Evolutionary conservation across 129 eudicot genomes (phyloP).

Genomic region (Flaveria trinervia): DNA sequence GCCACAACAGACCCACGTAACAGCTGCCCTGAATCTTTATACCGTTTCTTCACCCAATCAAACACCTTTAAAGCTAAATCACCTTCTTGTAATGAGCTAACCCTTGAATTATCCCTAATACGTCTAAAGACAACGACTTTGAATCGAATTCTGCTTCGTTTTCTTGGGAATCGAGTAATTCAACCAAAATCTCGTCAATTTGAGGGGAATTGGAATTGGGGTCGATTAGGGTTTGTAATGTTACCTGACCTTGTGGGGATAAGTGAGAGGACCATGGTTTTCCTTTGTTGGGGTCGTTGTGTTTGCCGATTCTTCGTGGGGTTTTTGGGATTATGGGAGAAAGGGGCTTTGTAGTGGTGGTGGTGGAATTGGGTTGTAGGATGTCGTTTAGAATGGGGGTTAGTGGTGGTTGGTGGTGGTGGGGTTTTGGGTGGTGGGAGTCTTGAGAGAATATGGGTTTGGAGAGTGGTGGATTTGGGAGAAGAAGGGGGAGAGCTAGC

Average conservation of each 20-base stretch:
- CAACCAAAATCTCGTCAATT: constrained; percentile 34
- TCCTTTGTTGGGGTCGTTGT: constrained; percentile 68
- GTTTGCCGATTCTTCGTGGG: constrained; percentile 53
- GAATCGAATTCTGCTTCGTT: constrained; percentile 23
- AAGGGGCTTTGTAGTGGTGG: constrained; percentile 23
- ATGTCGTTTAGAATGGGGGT: constrained; percentile 41
- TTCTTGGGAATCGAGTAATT: constrained; percentile 35
- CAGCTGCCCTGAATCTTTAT: constrained; percentile 36
- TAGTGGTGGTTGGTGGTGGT: constrained; percentile 39
- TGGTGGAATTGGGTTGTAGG: constrained; percentile 38
- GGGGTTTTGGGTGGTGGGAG: constrained; percentile 46
- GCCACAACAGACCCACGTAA: constrained; percentile 69
- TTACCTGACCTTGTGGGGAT: constrained; percentile 62
- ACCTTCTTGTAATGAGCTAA: constrained; percentile 62
- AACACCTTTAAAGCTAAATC: constrained; percentile 71
- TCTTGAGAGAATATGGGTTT: constrained; percentile 53
- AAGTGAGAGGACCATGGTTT: constrained; percentile 78
- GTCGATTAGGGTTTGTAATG: constrained; percentile 51
- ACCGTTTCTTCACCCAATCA: constrained; percentile 52
- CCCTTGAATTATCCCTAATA: constrained; percentile 72
- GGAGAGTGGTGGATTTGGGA: constrained; percentile 36
- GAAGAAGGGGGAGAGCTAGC: constrained; percentile 57
- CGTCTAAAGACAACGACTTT: constrained; percentile 50
- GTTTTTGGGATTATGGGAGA: constrained; percentile 38
- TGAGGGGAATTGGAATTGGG: constrained; percentile 40